Evolutionary conservation across 164 flowering plant species (phyloP), one percentile per base, ranked within the genome.

Genomic region (Annona squamosa): DNA sequence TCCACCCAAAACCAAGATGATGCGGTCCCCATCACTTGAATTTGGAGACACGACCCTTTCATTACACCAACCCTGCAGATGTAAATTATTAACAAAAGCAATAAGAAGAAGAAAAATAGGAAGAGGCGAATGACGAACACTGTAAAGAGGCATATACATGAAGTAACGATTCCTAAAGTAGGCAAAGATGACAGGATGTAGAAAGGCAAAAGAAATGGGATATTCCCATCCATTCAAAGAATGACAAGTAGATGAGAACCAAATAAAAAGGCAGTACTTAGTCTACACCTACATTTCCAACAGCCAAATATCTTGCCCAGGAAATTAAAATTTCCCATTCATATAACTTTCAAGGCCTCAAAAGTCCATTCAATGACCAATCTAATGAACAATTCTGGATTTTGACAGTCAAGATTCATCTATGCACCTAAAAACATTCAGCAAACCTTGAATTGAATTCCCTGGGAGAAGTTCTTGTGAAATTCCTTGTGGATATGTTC

Each of bases 401-500:
- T 16, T 52, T 52, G 59, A 26, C 10, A 52, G 13, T 9, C 59
- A 16, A 9, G 59, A 4, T 10, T 52, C 59, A 52, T 52, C 9
- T 10, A 6, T 52, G 13, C 59, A 52, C 3, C 59, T 52, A 9
- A 9, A 9, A 52, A 16, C 6, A 5, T 52, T 52, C 13, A 16
- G 13, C 13, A 52, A 52, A 90, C 97, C 94, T 86, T 94, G 79
- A 90, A 94, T 64, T 67, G 91, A 72, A 91, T 74, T 17, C 97
- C 98, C n/a, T 78, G 87, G 3, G 84, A 85, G 69, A 84, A 86
- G 65, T 86, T 83, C 85, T 82, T 88, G 81, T 93, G 98, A 76
- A 89, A 88, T 16, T 76, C 76, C 68, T 77, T 84, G 76, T 95
- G 97, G 68, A 82, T 73, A 78, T 87, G 89, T 83, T 91, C 97